These are phyloP conservation scores for Noccaea caerulescens DNA, from an alignment of 345 rosid species.

Conservation along the genomic window DNA sequence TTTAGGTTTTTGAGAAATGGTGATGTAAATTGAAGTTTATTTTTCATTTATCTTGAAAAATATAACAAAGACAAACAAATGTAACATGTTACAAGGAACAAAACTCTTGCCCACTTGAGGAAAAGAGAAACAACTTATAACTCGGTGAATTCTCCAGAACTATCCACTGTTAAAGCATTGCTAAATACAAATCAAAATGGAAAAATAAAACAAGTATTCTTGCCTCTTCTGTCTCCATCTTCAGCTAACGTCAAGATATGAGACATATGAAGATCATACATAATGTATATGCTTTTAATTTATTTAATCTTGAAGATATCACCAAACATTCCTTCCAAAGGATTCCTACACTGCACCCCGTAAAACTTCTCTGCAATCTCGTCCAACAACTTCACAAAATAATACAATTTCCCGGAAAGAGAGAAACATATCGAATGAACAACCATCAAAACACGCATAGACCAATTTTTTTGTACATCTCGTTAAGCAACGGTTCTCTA, in stretches of 20 bases:
- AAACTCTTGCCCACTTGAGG: constrained; percentile 23
- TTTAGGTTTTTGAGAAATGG: no score
- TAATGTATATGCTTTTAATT: neutral
- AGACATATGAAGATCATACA: constrained; percentile 1
- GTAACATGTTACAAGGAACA: constrained; percentile 36
- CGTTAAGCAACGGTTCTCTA: constrained; percentile 80
- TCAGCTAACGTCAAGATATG: constrained; percentile 27
- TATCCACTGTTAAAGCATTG: constrained; percentile 15
- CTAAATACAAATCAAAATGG: constrained; percentile 24
- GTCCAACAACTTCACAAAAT: constrained; percentile 68
- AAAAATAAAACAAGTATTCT: neutral
- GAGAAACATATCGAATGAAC: neutral
- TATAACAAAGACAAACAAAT: constrained; percentile 15
- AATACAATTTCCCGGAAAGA: constrained; percentile 12
- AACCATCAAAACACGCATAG: neutral
- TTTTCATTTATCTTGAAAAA: constrained; percentile 15
- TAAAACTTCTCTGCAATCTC: constrained; percentile 81
- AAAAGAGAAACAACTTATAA: constrained; percentile 14
- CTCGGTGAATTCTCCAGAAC: constrained; percentile 21
- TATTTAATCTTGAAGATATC: constrained; percentile 70
- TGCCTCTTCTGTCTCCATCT: constrained; percentile 19
- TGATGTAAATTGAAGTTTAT: neutral
- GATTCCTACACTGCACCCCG: constrained; percentile 81
- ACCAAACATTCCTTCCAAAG: constrained; percentile 85
- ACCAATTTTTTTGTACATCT: constrained; percentile 50